Percentiles rank a stretch among this genome's conserved stretches.
phyloP scores from a whole-genome alignment of 768 basidiomycete genomes.

The Lactarius pseudohatsudake region DNA sequence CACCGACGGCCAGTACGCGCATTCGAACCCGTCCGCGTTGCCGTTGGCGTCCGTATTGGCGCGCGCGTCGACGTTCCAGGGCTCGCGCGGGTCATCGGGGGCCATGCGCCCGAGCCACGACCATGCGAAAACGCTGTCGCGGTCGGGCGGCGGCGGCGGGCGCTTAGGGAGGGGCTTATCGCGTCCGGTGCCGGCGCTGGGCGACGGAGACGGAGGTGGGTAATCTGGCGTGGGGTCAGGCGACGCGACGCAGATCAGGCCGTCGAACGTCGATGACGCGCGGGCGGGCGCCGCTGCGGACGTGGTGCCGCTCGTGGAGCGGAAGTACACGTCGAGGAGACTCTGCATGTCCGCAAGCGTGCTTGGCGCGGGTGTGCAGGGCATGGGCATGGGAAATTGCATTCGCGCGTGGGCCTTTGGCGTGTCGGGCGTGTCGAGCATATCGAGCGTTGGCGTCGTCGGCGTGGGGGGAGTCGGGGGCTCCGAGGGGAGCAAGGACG shows the following conservation, averaged over 20 bases:
- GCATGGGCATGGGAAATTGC: slow-evolving; percentile 35
- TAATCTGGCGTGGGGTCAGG: background rate
- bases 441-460: slow-evolving; percentile 4
- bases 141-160: slow-evolving; percentile 25
- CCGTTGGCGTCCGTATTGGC: background rate
- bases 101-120: slow-evolving; percentile 27
- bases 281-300: slow-evolving; percentile 12
- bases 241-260: slow-evolving; percentile 7
- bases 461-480: slow-evolving; percentile 8
- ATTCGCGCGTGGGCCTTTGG: slow-evolving; percentile 30
- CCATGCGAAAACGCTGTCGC: slow-evolving; percentile 29
- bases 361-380: slow-evolving; percentile 26
- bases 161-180: slow-evolving; percentile 24
- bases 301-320: slow-evolving; percentile 5
- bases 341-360: slow-evolving; percentile 29
- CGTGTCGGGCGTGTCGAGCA: slow-evolving; percentile 10
- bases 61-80: slow-evolving; percentile 11
- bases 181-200: background rate
- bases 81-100: slow-evolving; percentile 15
- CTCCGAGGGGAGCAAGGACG: slow-evolving; percentile 42
- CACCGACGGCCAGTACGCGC: slow-evolving; percentile 12
- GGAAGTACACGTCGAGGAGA: slow-evolving; percentile 29
- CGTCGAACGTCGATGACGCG: slow-evolving; percentile 29
- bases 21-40: slow-evolving; percentile 1
- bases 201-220: background rate